Evolutionary conservation across 202 grass and related monocot species (phyloP).

Genomic region (Miscanthus sacchariflorus): DNA sequence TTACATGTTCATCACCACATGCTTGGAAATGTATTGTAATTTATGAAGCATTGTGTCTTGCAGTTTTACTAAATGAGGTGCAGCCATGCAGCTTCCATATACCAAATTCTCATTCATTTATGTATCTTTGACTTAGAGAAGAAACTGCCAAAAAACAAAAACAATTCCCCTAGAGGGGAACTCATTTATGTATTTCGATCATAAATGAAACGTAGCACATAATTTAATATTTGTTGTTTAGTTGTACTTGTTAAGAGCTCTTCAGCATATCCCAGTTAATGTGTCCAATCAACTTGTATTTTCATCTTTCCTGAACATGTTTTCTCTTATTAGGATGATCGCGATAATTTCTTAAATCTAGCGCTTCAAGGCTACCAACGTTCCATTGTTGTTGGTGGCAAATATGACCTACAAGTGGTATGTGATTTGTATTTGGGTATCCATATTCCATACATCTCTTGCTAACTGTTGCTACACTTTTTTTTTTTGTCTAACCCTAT

Average conservation of each 20-base stretch:
- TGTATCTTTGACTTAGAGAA: neutral
- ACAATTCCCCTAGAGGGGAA: neutral
- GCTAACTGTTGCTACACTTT: neutral
- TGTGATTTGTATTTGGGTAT: conserved; percentile 43
- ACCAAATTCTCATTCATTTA: neutral
- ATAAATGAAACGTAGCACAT: neutral
- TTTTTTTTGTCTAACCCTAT: neutral
- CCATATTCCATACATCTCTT: neutral
- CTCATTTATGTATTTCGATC: neutral
- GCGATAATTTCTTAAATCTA: conserved; percentile 81
- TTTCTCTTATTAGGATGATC: conserved; percentile 73
- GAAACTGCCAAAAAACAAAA: neutral
- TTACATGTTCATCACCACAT: conserved; percentile 15
- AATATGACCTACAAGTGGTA: conserved; percentile 98
- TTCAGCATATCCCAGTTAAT: conserved; percentile 5
- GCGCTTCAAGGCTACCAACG: conserved; percentile 83
- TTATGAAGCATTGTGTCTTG: conserved; percentile 3
- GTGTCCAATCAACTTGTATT: neutral
- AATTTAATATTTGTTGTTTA: conserved; percentile 20
- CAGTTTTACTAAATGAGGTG: conserved; percentile 10
- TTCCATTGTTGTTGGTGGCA: conserved; percentile 82
- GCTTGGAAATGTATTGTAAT: neutral
- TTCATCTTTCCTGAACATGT: conserved; percentile 42
- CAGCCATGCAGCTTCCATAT: neutral
- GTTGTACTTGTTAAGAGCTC: conserved; percentile 30